Evolutionary conservation across 352 stramenopile species (phyloP).

Genomic region (Globisporangium viniferum): DNA sequence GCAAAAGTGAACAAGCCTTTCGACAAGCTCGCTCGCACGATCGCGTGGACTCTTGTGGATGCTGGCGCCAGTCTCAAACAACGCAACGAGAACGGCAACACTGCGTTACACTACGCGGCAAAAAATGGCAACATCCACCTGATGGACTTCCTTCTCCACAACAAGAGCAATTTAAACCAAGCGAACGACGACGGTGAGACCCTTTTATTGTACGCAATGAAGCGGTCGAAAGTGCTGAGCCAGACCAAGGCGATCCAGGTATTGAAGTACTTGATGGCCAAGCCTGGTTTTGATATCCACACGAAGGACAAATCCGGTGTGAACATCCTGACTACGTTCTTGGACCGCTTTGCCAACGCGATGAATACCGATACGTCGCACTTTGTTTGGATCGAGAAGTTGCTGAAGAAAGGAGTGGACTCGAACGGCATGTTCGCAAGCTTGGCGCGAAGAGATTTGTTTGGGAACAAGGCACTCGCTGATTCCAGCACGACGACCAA

Average conservation of each 20-base stretch:
- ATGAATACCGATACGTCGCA: slow-evolving; percentile 21
- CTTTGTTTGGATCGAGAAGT: slow-evolving; percentile 43
- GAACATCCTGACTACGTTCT: slow-evolving; percentile 48
- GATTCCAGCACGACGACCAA: slow-evolving; percentile 23
- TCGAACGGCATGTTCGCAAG: slow-evolving; percentile 46
- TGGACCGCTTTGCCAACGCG: slow-evolving; percentile 53
- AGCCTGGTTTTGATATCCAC: slow-evolving; percentile 36
- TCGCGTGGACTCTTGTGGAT: slow-evolving; percentile 73
- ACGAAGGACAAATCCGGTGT: slow-evolving; percentile 34
- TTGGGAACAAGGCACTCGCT: slow-evolving; percentile 31
- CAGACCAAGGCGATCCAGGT: slow-evolving; percentile 27
- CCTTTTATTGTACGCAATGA: slow-evolving; percentile 52
- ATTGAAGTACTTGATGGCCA: slow-evolving; percentile 47
- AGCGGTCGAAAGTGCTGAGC: slow-evolving; percentile 29
- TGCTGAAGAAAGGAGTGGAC: slow-evolving; percentile 57
- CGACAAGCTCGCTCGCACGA: slow-evolving; percentile 41
- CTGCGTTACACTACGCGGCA: slow-evolving; percentile 60
- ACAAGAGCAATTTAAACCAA: slow-evolving; percentile 42
- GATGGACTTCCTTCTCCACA: slow-evolving; percentile 74
- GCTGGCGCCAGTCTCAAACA: slow-evolving; percentile 30
- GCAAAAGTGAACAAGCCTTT: slow-evolving; percentile 57
- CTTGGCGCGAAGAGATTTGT: slow-evolving; percentile 28
- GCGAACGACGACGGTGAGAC: slow-evolving; percentile 45
- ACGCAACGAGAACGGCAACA: slow-evolving; percentile 36
- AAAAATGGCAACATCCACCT: slow-evolving; percentile 48